phyloP scores from a whole-genome alignment of 2,329 filamentous ascomycete species.

The Neonectria punicea region DNA sequence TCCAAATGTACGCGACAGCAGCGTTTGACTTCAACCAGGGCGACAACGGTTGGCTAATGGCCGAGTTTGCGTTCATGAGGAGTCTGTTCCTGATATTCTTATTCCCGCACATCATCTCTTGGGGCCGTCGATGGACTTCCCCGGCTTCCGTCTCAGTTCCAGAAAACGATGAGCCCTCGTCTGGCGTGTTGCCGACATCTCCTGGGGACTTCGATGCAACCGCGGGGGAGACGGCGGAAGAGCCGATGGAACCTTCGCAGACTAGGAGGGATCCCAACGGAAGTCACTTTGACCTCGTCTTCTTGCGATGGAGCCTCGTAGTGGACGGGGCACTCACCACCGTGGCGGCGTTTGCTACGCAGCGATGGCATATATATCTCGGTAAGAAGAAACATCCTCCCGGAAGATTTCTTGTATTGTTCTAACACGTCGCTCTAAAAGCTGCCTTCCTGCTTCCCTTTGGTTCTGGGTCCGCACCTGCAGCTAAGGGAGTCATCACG shows the following conservation, averaged over 20 bases:
- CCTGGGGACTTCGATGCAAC: constrained; percentile 56
- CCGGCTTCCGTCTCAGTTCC: neutral
- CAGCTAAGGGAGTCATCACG: constrained; percentile 78
- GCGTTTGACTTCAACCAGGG: constrained; percentile 65
- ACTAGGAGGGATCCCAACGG: constrained; percentile 54
- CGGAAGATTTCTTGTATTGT: neutral
- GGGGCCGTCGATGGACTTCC: constrained; percentile 48
- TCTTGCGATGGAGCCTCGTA: constrained; percentile 72
- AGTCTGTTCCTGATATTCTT: constrained; percentile 65
- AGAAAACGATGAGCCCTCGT: constrained; percentile 22
- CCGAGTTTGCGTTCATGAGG: constrained; percentile 64
- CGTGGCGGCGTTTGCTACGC: constrained; percentile 68
- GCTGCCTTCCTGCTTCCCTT: constrained; percentile 73
- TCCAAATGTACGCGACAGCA: constrained; percentile 69
- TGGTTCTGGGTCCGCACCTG: constrained; percentile 74
- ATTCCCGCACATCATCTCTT: constrained; percentile 63
- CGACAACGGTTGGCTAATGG: constrained; percentile 67
- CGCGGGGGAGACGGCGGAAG: constrained; percentile 53
- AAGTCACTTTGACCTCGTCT: constrained; percentile 73
- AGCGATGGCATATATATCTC: constrained; percentile 76
- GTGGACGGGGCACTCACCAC: constrained; percentile 73
- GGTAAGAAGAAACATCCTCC: constrained; percentile 47
- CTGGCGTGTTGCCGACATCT: constrained; percentile 45
- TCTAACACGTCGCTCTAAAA: constrained; percentile 27
- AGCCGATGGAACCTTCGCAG: constrained; percentile 52